Percentiles rank a stretch among this genome's conserved stretches.
Conservation (phyloP, 1,139 yeast species). For the Candida labiduridarum region DNA sequence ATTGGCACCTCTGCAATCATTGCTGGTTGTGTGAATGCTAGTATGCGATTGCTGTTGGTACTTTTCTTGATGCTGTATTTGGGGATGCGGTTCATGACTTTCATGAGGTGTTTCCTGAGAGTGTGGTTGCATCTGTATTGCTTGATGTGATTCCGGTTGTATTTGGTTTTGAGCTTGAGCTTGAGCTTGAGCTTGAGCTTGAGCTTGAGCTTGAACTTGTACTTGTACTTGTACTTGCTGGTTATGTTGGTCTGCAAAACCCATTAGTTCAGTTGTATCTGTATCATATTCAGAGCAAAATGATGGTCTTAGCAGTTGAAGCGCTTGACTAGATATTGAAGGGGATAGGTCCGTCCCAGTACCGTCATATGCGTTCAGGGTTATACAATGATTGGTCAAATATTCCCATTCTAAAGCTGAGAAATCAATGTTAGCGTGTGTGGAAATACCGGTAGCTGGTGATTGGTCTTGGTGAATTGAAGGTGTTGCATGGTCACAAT, state of each 20-base stretch:
- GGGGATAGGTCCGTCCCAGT: constrained; percentile 15
- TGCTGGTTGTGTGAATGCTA: neutral
- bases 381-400: constrained; percentile 9
- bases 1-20: neutral
- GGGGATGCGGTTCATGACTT: neutral
- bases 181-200: constrained; percentile 1
- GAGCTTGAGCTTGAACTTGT: no score
- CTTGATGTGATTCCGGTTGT: neutral
- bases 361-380: neutral
- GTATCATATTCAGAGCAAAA: constrained; percentile 18
- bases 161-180: neutral
- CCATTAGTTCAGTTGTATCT: constrained; percentile 16
- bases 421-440: constrained; percentile 2
- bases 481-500: neutral
- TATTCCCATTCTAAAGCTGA: constrained; percentile 13
- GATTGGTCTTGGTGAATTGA: neutral
- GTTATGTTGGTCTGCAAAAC: constrained; percentile 12
- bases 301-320: constrained; percentile 16
- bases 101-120: neutral
- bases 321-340: constrained; percentile 16
- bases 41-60: neutral
- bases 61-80: neutral
- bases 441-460: neutral
- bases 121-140: neutral
- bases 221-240: neutral